A percentile compares a stretch with the other conserved stretches of the same genome.
These are phyloP conservation scores for Pholiota molesta DNA, from an alignment of 768 basidiomycete genomes.

Conservation along the genomic window DNA sequence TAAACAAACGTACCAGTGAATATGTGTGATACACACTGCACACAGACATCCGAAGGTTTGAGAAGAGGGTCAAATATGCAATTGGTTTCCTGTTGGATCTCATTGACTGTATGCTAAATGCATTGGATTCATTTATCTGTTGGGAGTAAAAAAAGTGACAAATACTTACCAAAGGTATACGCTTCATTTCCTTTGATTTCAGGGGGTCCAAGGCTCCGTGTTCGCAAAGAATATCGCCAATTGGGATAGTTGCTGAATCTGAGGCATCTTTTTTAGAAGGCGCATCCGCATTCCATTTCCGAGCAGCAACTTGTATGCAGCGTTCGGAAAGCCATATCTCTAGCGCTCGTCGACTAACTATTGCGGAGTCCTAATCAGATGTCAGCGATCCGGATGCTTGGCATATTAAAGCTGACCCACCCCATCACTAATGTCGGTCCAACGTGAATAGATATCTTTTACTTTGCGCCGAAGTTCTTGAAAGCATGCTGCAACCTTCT, in stretches of 20 bases:
- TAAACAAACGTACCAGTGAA: conserved; percentile 54
- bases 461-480: conserved; percentile 53
- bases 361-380: conserved; percentile 46
- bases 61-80: conserved; percentile 53
- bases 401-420: conserved; percentile 36
- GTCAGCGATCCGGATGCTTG: conserved; percentile 2
- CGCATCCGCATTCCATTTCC: background rate
- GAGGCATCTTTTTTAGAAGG: too few species aligned
- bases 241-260: conserved; percentile 25
- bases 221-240: conserved; percentile 56
- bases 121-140: conserved; percentile 7
- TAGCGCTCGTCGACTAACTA: conserved; percentile 64
- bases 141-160: background rate
- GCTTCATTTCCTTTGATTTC: conserved; percentile 67
- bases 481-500: conserved; percentile 47
- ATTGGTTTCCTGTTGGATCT: conserved; percentile 46
- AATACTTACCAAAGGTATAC: conserved; percentile 54
- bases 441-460: conserved; percentile 61
- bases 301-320: conserved; percentile 31
- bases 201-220: conserved; percentile 67
- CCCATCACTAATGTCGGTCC: conserved; percentile 54
- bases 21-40: conserved; percentile 52
- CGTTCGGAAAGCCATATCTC: conserved; percentile 60
- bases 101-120: conserved; percentile 45
- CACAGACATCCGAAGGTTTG: conserved; percentile 57